Conservation (phyloP, 2,329 filamentous ascomycete species). For the Alternaria infectoria region DNA sequence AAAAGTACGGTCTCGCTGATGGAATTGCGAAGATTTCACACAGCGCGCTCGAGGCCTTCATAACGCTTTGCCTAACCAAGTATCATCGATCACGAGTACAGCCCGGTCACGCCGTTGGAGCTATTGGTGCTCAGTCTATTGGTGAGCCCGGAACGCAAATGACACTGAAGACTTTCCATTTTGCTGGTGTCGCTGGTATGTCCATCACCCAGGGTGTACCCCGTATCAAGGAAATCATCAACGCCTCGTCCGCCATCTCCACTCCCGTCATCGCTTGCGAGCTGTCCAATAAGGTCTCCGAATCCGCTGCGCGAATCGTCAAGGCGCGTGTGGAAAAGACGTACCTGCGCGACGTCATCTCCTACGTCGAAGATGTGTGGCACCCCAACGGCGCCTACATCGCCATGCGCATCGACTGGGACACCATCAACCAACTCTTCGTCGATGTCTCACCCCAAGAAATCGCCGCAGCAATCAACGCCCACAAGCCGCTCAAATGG, state of each 20-base stretch:
- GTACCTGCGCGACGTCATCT: constrained; percentile 79
- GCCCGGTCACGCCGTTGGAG: constrained; percentile 93
- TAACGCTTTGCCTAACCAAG: constrained; percentile 83
- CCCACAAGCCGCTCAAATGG: constrained; percentile 83
- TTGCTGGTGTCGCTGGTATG: constrained; percentile 99
- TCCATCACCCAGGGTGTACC: constrained; percentile 99
- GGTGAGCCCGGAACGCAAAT: constrained; percentile 98
- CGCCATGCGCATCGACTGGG: constrained; percentile 79
- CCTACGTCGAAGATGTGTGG: constrained; percentile 88
- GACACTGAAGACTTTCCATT: constrained; percentile 99
- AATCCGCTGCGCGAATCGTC: constrained; percentile 84
- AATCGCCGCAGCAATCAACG: constrained; percentile 77
- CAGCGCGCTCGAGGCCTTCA: constrained; percentile 75
- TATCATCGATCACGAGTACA: constrained; percentile 92
- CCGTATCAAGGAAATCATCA: constrained; percentile 99
- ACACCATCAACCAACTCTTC: constrained; percentile 79
- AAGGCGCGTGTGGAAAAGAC: constrained; percentile 97
- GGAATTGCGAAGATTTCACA: constrained; percentile 84
- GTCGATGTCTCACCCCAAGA: constrained; percentile 77
- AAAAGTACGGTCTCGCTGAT: constrained; percentile 56
- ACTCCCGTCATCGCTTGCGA: constrained; percentile 93
- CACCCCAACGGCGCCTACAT: constrained; percentile 77
- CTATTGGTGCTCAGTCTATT: constrained; percentile 95
- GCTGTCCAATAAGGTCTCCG: constrained; percentile 74
- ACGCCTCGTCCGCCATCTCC: constrained; percentile 90